Base-by-base conservation (phyloP, 257 asterid species). In the Echites panduratus region DNA sequence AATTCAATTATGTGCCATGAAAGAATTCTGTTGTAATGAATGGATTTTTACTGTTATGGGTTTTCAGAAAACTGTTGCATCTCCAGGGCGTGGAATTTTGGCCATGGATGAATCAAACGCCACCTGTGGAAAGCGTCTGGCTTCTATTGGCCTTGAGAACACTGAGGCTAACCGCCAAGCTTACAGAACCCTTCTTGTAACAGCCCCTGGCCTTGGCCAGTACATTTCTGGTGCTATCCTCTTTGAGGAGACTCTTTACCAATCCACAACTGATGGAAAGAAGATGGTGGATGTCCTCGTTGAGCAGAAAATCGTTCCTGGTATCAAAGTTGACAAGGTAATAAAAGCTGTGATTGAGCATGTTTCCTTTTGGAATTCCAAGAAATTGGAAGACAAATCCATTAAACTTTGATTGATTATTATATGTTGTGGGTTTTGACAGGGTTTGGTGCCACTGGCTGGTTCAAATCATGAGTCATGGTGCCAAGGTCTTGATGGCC, bases 401-500 rank as follows among this genome's bases (percentile, higher is more conserved):
- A 40, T 68, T 43, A 5, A 66, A 29, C 44, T 20, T 9, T 65
- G 9, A 10, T 16, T 4, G n/a, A n/a, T n/a, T n/a, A n/a, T n/a
- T 1, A 49, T 52, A 12, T 45, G 7, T 74, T 22, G 54, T 66
- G 52, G 66, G 26, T 20, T 75, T 58, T 14, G 13, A 0, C 80
- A 92, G 98, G 97, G 98, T 84, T 86, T 92, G 91, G 98, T 92
- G 61, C 98, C 97, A 4, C 92, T 92, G 56, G 89, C 84, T 82
- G 98, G 98, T 71, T 92, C 98, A 52, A 92, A 90, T 68, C 91
- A 90, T 56, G 98, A 92, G 88, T 92, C 97, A 0, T 92, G 98
- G 98, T 92, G 98, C 90, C 96, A 90, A 79, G 97, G 97, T 66
- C 92, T 92, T n/a, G 98, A 92, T 27, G 98, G 98, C n/a, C 98